Base-by-base conservation (phyloP, 352 stramenopile genomes). In the Phytopythium ostracodes region DNA sequence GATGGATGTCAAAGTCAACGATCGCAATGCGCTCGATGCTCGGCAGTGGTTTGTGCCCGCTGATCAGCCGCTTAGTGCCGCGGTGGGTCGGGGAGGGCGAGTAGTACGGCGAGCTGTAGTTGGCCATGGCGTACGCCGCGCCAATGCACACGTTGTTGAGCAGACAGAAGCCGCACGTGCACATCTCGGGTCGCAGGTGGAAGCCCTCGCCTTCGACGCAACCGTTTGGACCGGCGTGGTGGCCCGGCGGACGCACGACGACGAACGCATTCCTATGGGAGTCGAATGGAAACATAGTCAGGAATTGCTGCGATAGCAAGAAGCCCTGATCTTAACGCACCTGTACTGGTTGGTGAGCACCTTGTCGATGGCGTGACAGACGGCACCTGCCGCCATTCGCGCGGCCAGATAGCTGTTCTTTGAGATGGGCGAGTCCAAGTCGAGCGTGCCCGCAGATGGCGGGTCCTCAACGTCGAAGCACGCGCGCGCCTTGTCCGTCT, bases 71-170 rank as follows among this genome's bases (percentile, higher is more conserved):
- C 15, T 61, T 58, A 0, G 36, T 43, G 27, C 46, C 54, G 43
- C 24, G 46, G 25, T 25, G 44, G 22, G 27, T 18, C 8, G 35
- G 33, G 9, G 59, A 12, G 7, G 71, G 49, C 5, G 72, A 67
- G 36, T 84, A 81, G 40, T 84, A 85, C 18, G 71, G 58, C 24
- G 62, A 42, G n/a, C 56, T 44, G 63, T 88, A 88, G 46, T 72
- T 78, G 43, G 40, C 72, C 74, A 85, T 77, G 7, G 76, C 76
- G 52, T 88, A 88, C 9, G 75, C 77, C 11, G 79, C 79, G 14
- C 73, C 79, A 33, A 89, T 86, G 52, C 73, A 79, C n/a, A 89
- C 76, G 49, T 89, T 89, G 60, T 89, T 89, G 49, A 89, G 69
- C 44, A 89, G 62, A 27, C 79, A 89, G 51, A 88, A 89, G 14